Conservation (phyloP, 2,329 filamentous ascomycete species). For the Claviceps cyperi region DNA sequence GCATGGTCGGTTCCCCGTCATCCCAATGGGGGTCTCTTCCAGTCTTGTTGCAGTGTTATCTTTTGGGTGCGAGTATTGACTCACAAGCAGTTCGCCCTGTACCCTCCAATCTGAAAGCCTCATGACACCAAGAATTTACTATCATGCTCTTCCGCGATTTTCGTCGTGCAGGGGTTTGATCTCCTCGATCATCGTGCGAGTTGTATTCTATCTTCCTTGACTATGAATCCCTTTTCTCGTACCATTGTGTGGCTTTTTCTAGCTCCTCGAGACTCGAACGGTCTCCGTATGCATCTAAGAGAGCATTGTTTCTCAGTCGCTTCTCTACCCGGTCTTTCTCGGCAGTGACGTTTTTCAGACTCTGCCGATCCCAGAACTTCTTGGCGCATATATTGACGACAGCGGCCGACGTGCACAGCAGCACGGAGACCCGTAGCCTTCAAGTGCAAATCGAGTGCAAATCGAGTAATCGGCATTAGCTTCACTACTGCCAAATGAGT, state of each 20-base stretch:
- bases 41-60: too few relatives aligned
- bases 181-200: too few relatives aligned
- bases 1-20: too few relatives aligned
- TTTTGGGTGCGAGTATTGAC: too few relatives aligned
- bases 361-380: conserved; percentile 12
- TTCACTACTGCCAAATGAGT: neutral
- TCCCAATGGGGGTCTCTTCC: too few relatives aligned
- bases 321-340: conserved; percentile 22
- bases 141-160: too few relatives aligned
- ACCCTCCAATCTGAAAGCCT: too few relatives aligned
- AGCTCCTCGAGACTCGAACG: conserved; percentile 32
- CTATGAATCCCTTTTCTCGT: conserved; percentile 20
- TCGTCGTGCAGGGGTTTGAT: too few relatives aligned
- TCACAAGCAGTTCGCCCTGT: too few relatives aligned
- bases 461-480: neutral
- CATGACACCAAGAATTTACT: too few relatives aligned
- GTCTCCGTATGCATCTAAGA: conserved; percentile 36
- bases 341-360: conserved; percentile 10
- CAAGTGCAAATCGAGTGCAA: neutral
- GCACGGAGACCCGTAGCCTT: neutral
- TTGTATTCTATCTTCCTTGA: too few relatives aligned
- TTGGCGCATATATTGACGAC: conserved; percentile 19
- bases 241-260: conserved; percentile 32
- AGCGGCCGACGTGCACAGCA: neutral
- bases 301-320: conserved; percentile 24